Percentiles rank a stretch among this genome's conserved stretches.
Evolutionary conservation across 2,329 filamentous ascomycete species (phyloP).

Genomic region (Aspergillus amoenus): DNA sequence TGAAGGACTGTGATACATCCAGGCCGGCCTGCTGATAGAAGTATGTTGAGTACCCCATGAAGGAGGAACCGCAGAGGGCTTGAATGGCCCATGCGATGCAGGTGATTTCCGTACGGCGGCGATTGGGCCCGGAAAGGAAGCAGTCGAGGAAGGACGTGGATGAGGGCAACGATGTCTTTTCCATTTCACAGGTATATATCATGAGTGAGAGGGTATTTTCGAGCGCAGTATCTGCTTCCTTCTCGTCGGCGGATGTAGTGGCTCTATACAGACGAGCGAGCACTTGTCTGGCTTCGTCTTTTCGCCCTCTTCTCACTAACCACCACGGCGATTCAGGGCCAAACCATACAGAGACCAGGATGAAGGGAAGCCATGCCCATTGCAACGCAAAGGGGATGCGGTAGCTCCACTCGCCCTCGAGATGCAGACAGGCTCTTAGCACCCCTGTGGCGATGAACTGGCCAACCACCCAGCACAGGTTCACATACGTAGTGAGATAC

Average conservation of each 20-base stretch:
- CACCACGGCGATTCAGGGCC: constrained; percentile 52
- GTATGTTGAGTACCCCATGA: constrained; percentile 12
- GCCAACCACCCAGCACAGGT: constrained; percentile 44
- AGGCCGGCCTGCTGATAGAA: constrained; percentile 14
- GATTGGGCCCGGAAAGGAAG: constrained; percentile 1
- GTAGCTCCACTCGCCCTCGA: constrained; percentile 49
- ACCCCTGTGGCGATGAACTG: constrained; percentile 50
- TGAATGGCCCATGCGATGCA: constrained; percentile 12
- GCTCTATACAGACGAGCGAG: constrained; percentile 35
- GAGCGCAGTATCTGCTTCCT: not conserved
- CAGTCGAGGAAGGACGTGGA: constrained; percentile 1
- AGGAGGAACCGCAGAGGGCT: constrained; percentile 11
- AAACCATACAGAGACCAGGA: constrained; percentile 42
- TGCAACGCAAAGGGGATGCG: constrained; percentile 51
- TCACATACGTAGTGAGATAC: constrained; percentile 43
- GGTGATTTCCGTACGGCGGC: constrained; percentile 11
- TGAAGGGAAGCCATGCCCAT: constrained; percentile 51
- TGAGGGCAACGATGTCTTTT: not conserved
- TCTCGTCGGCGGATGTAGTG: constrained; percentile 25
- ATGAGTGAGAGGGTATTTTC: constrained; percentile 9
- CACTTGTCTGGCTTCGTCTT: constrained; percentile 43
- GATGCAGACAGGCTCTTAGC: constrained; percentile 42
- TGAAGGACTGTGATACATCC: constrained; percentile 10
- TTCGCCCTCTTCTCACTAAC: constrained; percentile 44
- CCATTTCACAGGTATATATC: constrained; percentile 5